A percentile compares a stretch with the other conserved stretches of the same genome.
These are phyloP conservation scores for Pulicaria dysenterica DNA, from an alignment of 129 eudicot species.

Conservation along the genomic window DNA sequence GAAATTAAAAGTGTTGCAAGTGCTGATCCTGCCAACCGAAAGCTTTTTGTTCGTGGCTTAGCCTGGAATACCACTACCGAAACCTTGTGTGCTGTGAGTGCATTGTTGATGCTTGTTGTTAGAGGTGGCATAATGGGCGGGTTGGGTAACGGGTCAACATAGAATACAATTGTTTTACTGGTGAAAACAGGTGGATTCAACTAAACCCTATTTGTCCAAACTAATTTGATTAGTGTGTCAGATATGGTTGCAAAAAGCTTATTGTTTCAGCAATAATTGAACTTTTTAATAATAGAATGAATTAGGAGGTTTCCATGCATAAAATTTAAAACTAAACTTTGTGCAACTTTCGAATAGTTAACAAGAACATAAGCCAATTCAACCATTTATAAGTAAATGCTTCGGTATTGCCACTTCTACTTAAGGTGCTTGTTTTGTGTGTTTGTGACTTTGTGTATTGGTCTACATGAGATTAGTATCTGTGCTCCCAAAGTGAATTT, in stretches of 20 bases:
- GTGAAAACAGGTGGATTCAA: no score
- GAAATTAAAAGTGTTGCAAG: constrained; percentile 78
- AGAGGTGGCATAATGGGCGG: constrained; percentile 17
- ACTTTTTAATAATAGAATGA: not conserved
- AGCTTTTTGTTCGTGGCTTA: constrained; percentile 88
- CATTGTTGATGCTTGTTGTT: constrained; percentile 44
- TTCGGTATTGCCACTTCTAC: constrained; percentile 2
- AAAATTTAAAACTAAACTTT: no score
- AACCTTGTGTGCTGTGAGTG: constrained; percentile 83
- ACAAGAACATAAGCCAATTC: not conserved
- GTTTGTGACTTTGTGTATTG: constrained; percentile 29
- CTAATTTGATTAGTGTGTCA: not conserved
- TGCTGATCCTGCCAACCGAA: constrained; percentile 81
- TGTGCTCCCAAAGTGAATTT: constrained; percentile 8
- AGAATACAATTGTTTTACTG: no score
- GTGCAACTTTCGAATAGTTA: not conserved
- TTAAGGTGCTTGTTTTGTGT: constrained; percentile 39
- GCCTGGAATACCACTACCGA: constrained; percentile 77
- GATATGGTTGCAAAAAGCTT: not conserved
- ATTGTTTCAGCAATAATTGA: not conserved
- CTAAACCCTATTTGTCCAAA: not conserved
- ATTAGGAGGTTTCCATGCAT: not conserved
- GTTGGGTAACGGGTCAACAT: not conserved
- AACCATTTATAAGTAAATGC: not conserved
- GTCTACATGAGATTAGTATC: constrained; percentile 11